Percentiles rank a stretch among this genome's conserved stretches.
phyloP scores from a whole-genome alignment of 1,284 basidiomycete species.

The Rhizoctonia solani region DNA sequence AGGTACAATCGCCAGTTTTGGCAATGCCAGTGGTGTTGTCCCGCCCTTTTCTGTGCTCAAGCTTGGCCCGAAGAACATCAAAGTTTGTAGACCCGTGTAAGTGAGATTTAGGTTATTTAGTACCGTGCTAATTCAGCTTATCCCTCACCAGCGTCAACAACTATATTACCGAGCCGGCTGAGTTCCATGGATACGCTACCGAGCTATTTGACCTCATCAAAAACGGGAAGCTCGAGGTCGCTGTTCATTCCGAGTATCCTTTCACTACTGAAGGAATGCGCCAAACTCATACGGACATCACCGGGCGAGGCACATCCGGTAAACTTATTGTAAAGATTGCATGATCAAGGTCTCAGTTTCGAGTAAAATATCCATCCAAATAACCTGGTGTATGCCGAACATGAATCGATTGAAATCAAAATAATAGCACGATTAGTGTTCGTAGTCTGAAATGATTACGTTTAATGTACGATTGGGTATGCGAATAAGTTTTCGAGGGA shows the following conservation, averaged over 20 bases:
- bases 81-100: constrained; percentile 74
- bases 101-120: constrained; percentile 41
- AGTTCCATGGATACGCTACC: constrained; percentile 66
- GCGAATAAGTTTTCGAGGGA: too few species aligned
- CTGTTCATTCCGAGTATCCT: constrained; percentile 77
- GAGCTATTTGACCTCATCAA: constrained; percentile 70
- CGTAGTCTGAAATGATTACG: too few species aligned
- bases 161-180: constrained; percentile 73
- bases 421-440: too few species aligned
- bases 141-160: constrained; percentile 46
- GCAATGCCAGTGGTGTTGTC: constrained; percentile 86
- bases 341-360: not conserved
- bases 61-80: constrained; percentile 82
- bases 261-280: constrained; percentile 81
- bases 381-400: not conserved
- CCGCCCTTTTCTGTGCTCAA: constrained; percentile 74
- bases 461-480: too few species aligned
- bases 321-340: constrained; percentile 77
- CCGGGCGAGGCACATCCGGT: constrained; percentile 76
- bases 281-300: constrained; percentile 80
- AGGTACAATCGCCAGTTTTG: constrained; percentile 85
- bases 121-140: not conserved
- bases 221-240: constrained; percentile 67
- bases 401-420: not conserved
- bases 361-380: not conserved